Evolutionary conservation across 345 rosid species (phyloP), one percentile per base, ranked within the genome.

Genomic region (Mallotus nudiflorus): DNA sequence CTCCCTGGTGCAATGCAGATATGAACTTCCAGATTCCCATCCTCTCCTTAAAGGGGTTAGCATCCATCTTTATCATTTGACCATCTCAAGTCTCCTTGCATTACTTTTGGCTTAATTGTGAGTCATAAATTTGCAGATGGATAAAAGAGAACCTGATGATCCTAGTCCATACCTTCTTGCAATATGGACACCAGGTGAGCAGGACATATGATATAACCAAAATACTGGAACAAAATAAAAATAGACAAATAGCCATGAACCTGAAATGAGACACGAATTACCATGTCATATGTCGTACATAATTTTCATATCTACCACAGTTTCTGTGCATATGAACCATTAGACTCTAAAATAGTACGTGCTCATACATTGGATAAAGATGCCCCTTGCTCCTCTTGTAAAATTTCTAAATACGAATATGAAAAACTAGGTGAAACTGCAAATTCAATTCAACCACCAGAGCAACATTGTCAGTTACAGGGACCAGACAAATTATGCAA

Each of bases 181-280:
- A 52, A 87, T 92, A 77, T 96, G 99, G 99, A 87, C 96, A 65
- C 99, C 99, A 82, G 99, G 99, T 91, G 70, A 71, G 72, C 46
- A 63, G 29, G 31, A 58, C 27, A 48, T 56, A 20, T 22, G 15
- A 11, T 40, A 42, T 40, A 13, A 65, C n/a, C n/a, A 25, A 11
- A 56, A 27, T 50, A 18, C n/a, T 44, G 40, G 37, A 37, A 42
- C 12, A 62, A 57, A 9, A 45, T 19, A 48, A 29, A 46, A 49
- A 35, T 29, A 65, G 13, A 66, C 46, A 53, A 44, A 67, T 25
- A 29, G 14, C 24, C 28, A 15, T 27, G 54, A 1, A 9, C 8
- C 27, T 6, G 45, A 33, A 59, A 40, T 6, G 20, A 24, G 27
- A 60, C 7, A 37, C 40, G 37, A 25, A 44, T 29, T 11, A 12